Evolutionary conservation across 805 yeast genomes (phyloP).

Genomic region (Metschnikowia reukaufii): DNA sequence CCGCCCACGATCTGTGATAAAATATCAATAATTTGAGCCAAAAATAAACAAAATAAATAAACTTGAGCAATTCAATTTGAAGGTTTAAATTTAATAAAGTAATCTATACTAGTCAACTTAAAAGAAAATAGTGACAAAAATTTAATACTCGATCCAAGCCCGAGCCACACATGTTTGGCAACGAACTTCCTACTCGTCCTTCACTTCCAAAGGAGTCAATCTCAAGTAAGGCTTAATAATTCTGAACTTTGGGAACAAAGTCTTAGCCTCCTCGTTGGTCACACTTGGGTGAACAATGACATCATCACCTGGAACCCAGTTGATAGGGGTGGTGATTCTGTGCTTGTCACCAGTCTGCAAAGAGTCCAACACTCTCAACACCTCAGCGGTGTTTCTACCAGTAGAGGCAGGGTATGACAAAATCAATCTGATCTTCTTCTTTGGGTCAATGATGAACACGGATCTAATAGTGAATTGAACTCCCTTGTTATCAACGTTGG

Average conservation of each 20-base stretch:
- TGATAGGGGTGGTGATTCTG: constrained; percentile 86
- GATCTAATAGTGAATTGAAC: constrained; percentile 87
- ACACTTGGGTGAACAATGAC: constrained; percentile 90
- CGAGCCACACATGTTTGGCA: background rate
- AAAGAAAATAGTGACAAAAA: background rate
- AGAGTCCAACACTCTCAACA: constrained; percentile 85
- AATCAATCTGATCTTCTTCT: constrained; percentile 82
- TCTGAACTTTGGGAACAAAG: constrained; percentile 82
- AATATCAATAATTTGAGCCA: background rate
- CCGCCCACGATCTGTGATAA: background rate
- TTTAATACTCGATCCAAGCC: too few species aligned
- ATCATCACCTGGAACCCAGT: constrained; percentile 89
- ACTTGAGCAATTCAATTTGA: too few species aligned
- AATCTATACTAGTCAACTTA: background rate
- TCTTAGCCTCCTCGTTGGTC: constrained; percentile 64
- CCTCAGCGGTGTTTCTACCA: constrained; percentile 93
- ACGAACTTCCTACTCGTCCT: constrained; percentile 17
- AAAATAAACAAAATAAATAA: too few species aligned
- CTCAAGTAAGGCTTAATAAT: constrained; percentile 91
- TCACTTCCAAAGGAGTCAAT: constrained; percentile 46
- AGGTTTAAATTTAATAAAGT: background rate
- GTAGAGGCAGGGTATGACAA: constrained; percentile 90
- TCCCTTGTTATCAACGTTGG: constrained; percentile 65
- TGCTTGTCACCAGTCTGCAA: constrained; percentile 80
- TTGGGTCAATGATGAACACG: constrained; percentile 87